These are phyloP conservation scores for Elsinoe fawcettii DNA, from an alignment of 2,329 filamentous ascomycete genomes.

Conservation along the genomic window DNA sequence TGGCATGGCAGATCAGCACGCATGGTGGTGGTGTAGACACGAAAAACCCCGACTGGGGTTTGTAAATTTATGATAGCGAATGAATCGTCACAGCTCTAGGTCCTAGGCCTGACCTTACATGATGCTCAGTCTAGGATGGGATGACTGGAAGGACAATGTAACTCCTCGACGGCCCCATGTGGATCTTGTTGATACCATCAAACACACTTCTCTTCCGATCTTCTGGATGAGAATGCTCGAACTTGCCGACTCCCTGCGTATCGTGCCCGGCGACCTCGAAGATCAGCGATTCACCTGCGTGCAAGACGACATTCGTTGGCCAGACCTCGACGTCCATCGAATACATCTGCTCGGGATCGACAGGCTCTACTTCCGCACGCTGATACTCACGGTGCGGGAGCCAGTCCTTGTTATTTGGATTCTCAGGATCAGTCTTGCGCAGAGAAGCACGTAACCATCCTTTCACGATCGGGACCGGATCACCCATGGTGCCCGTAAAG, in stretches of 20 bases:
- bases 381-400: constrained; percentile 54
- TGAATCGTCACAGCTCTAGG: background rate
- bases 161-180: too few species aligned
- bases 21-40: too few species aligned
- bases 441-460: constrained; percentile 55
- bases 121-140: background rate
- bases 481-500: constrained; percentile 59
- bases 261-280: too few species aligned
- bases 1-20: too few species aligned
- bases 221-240: too few species aligned
- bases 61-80: background rate
- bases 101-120: background rate
- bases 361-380: constrained; percentile 48
- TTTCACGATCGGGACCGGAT: constrained; percentile 55
- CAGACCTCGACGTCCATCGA: constrained; percentile 56
- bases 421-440: constrained; percentile 45
- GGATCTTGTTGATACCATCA: too few species aligned
- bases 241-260: too few species aligned
- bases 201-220: too few species aligned
- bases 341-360: constrained; percentile 50
- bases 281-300: too few species aligned
- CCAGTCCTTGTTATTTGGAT: constrained; percentile 46
- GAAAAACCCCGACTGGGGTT: too few species aligned
- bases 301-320: constrained; percentile 58
- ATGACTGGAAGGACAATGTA: too few species aligned